Evolutionary conservation across 495 filamentous ascomycete species (phyloP).

Genomic region (Aspergillus heteromorphus): DNA sequence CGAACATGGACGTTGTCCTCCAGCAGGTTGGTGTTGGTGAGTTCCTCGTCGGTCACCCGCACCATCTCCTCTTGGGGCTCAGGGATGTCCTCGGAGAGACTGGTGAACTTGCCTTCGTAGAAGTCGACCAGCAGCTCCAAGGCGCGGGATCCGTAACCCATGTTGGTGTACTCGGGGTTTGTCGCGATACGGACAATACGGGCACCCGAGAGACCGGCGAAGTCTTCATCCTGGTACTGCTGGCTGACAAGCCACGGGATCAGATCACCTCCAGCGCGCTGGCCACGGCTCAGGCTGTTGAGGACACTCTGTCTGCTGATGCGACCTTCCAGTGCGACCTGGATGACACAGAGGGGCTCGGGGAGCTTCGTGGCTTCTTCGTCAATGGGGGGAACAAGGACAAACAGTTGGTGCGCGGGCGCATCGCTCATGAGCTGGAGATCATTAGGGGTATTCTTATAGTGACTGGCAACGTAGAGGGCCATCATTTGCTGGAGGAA

Average conservation of each 20-base stretch:
- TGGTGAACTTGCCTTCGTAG: slow-evolving; percentile 90
- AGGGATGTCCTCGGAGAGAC: slow-evolving; percentile 59
- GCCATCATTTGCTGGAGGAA: slow-evolving; percentile 98
- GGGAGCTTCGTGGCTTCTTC: slow-evolving; percentile 74
- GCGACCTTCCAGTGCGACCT: slow-evolving; percentile 89
- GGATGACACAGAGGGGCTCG: slow-evolving; percentile 91
- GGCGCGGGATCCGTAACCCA: slow-evolving; percentile 92
- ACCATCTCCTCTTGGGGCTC: slow-evolving; percentile 55
- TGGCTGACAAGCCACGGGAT: slow-evolving; percentile 98
- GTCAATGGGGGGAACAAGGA: slow-evolving; percentile 81
- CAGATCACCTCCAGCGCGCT: slow-evolving; percentile 86
- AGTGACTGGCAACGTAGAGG: slow-evolving; percentile 95
- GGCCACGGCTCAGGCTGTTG: slow-evolving; percentile 80
- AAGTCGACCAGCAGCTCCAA: slow-evolving; percentile 82
- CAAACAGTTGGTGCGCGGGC: slow-evolving; percentile 93
- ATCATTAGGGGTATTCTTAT: slow-evolving; percentile 98
- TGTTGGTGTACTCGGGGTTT: slow-evolving; percentile 86
- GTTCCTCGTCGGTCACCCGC: slow-evolving; percentile 78
- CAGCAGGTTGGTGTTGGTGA: slow-evolving; percentile 70
- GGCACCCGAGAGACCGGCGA: slow-evolving; percentile 88
- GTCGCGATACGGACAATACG: slow-evolving; percentile 93
- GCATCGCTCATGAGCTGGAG: slow-evolving; percentile 97
- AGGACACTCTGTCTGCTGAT: slow-evolving; percentile 91
- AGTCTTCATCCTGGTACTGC: slow-evolving; percentile 97
- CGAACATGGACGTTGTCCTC: slow-evolving; percentile 86